Evolutionary conservation across 129 eudicot species (phyloP).

Genomic region (Mikania micrantha): DNA sequence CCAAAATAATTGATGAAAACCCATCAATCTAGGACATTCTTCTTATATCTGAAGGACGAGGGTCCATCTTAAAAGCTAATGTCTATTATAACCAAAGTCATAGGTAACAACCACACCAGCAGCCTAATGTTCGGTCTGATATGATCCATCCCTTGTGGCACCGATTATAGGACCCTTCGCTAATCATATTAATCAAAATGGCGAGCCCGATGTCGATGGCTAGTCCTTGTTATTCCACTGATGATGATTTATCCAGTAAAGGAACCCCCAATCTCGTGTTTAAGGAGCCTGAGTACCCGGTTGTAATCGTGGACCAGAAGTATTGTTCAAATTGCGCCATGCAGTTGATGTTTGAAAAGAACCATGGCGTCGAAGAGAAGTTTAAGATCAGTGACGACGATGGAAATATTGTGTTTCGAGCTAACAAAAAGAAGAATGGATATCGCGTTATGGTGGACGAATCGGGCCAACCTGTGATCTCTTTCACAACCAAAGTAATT

Average conservation of each 20-base stretch:
- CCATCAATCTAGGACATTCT: conserved; percentile 15
- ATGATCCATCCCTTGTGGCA: not conserved
- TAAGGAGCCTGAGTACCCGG: conserved; percentile 33
- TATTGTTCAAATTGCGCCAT: conserved; percentile 29
- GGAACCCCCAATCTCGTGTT: conserved; percentile 25
- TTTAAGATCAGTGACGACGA: conserved; percentile 28
- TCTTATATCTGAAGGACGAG: conserved; percentile 26
- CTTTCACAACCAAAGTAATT: conserved; percentile 26
- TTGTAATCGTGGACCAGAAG: conserved; percentile 32
- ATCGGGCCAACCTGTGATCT: conserved; percentile 12
- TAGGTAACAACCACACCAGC: no score
- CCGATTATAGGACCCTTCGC: not conserved
- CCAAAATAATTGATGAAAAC: conserved; percentile 21
- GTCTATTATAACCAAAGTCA: conserved; percentile 20
- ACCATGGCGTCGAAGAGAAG: conserved; percentile 16
- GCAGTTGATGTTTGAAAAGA: conserved; percentile 28
- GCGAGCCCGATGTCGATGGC: conserved; percentile 30
- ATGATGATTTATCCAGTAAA: conserved; percentile 24
- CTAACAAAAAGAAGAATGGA: conserved; percentile 21
- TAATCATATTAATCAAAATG: conserved; percentile 16
- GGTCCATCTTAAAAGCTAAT: conserved; percentile 13
- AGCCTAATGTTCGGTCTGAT: not conserved
- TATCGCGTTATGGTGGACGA: conserved; percentile 30
- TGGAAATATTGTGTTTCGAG: conserved; percentile 22
- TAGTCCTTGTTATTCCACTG: conserved; percentile 29